These are phyloP conservation scores for Chalciporus chontae DNA, from an alignment of 768 basidiomycete genomes.

Conservation along the genomic window DNA sequence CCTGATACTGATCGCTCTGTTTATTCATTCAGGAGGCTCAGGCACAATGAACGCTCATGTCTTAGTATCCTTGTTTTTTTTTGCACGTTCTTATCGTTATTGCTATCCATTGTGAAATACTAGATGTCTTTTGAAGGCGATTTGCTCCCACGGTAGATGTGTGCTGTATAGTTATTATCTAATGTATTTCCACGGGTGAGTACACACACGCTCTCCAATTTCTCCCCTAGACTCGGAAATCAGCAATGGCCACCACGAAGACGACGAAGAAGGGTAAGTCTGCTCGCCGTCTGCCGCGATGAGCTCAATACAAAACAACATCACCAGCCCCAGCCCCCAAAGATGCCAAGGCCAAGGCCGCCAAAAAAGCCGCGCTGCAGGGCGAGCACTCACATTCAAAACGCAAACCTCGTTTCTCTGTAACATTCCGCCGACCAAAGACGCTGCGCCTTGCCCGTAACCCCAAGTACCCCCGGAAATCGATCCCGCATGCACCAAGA, in stretches of 20 bases:
- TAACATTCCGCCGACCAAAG: conserved; percentile 95
- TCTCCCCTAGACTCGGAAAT: conserved; percentile 9
- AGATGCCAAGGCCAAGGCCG: conserved; percentile 79
- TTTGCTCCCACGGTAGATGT: not conserved
- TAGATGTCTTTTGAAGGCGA: not conserved
- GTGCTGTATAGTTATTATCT: not conserved
- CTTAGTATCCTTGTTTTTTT: not conserved
- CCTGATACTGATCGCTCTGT: not conserved
- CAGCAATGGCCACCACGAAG: conserved; percentile 68
- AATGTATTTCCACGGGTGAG: not conserved
- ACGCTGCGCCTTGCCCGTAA: conserved; percentile 80
- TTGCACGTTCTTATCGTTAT: conserved; percentile 18
- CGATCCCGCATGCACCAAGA: conserved; percentile 84
- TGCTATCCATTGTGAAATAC: conserved; percentile 5
- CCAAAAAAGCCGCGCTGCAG: conserved; percentile 95
- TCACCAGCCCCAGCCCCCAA: conserved; percentile 31
- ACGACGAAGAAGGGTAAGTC: conserved; percentile 65
- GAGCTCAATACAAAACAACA: not conserved
- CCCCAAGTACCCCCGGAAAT: conserved; percentile 95
- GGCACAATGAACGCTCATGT: conserved; percentile 33
- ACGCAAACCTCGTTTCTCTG: conserved; percentile 81
- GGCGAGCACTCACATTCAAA: conserved; percentile 71
- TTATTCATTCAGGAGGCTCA: conserved; percentile 42
- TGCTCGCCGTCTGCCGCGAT: conserved; percentile 34
- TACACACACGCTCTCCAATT: conserved; percentile 4